Base-by-base conservation (phyloP, 2,329 filamentous ascomycete species). In the Neofusicoccum laricinum region DNA sequence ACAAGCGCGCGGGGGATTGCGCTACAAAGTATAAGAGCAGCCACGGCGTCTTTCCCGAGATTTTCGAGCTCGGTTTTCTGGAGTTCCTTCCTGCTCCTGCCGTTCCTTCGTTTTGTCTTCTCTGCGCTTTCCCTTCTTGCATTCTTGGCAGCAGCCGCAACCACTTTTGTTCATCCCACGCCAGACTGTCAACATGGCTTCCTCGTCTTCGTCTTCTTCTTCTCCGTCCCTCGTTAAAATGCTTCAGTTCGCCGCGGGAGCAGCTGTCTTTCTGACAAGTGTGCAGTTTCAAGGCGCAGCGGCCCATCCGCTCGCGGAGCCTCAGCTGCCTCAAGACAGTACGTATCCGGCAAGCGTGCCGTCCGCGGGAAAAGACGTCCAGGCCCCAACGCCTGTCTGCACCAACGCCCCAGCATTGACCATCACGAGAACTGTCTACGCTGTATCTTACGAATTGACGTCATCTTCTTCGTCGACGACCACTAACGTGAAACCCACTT, bases 211-310 rank as follows among this genome's bases (percentile, higher is more conserved):
- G 6, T 57, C 53, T 17, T 45, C 15, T 12, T 58, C 53, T 17
- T 58, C 25, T 32, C 6, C 38, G 25, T 45, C 38, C 38, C 53
- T 41, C 15, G 4, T 45, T 19, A 58, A 45, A 30, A 58, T 58
- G 53, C 38, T 45, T 58, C 38, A 30, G 8, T 58, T 17, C 7
- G 53, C 21, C 15, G 53, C 53, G 53, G 53, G 53, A 45, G 38
- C 38, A 32, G 36, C 53, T 15, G 38, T 58, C 53, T 58, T 58
- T 58, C 53, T 58, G 53, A 58, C 53, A 32, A n/a, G 11, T 2
- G 32, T 58, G 53, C 53, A 58, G 53, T 58, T 58, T 45, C 38
- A 25, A 45, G 53, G 53, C 38, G 48, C 59, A 45, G 59, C 21
- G 25, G 38, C 21, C 21, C 48, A 51, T 21, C 49, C 46, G 59